These are phyloP conservation scores for Kodamaea suecica DNA, from an alignment of 1,139 yeast species.

Conservation along the genomic window DNA sequence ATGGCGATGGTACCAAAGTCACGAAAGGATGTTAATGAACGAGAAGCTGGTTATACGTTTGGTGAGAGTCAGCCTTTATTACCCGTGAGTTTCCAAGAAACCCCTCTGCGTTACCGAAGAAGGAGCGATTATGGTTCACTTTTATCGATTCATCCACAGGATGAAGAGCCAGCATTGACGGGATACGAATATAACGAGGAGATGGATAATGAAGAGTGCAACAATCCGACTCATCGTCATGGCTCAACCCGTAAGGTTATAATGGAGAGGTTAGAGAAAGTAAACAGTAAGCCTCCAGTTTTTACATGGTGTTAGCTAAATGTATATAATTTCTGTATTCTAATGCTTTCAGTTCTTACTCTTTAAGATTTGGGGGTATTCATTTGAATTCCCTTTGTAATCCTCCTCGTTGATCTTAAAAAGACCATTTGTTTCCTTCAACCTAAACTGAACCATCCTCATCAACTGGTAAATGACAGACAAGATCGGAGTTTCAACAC, in stretches of 20 bases:
- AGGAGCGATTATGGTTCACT: slow-evolving; percentile 5
- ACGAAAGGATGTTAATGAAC: slow-evolving; percentile 2
- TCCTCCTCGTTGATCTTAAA: slow-evolving; percentile 31
- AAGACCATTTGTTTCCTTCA: slow-evolving; percentile 52
- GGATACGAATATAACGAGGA: slow-evolving; percentile 18
- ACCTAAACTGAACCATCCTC: slow-evolving; percentile 56
- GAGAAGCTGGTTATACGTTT: slow-evolving; percentile 19
- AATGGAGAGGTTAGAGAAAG: slow-evolving; percentile 61
- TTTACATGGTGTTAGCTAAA: slow-evolving; percentile 72
- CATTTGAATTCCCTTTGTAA: slow-evolving; percentile 30
- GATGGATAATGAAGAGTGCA: slow-evolving; percentile 3
- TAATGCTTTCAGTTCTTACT: slow-evolving; percentile 6
- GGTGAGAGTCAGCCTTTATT: slow-evolving; percentile 6
- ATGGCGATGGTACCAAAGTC: slow-evolving; percentile 53
- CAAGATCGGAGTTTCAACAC: slow-evolving; percentile 58
- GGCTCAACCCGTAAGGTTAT: slow-evolving; percentile 43
- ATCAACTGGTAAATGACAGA: slow-evolving; percentile 55
- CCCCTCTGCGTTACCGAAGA: slow-evolving; percentile 1
- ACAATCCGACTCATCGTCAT: neutral
- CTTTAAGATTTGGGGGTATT: slow-evolving; percentile 26
- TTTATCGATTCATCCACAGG: neutral
- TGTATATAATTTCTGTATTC: no score
- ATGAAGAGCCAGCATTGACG: slow-evolving; percentile 5
- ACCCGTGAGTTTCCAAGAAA: slow-evolving; percentile 1
- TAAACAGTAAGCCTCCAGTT: slow-evolving; percentile 56